Evolutionary conservation across 768 basidiomycete genomes (phyloP).

Genomic region (Suillus sp.): DNA sequence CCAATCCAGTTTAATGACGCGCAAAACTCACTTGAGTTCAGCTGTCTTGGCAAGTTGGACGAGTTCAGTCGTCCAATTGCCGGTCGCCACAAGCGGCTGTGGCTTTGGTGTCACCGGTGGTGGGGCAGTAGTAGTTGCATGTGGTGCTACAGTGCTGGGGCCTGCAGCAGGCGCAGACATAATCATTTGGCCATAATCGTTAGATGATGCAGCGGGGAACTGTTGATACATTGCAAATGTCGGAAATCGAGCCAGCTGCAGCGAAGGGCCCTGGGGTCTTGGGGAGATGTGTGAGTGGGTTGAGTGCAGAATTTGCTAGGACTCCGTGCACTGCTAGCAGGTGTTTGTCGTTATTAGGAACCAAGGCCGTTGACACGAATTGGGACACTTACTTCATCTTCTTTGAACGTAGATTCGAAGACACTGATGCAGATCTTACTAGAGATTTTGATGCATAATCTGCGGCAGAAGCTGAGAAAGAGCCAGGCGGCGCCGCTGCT

Average conservation of each 20-base stretch:
- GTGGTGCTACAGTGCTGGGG: conserved; percentile 36
- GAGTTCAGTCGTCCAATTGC: conserved; percentile 86
- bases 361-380: conserved; percentile 16
- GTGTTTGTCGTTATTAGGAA: conserved; percentile 37
- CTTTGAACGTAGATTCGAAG: neutral
- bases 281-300: neutral
- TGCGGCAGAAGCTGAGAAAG: neutral
- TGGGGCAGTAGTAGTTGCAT: conserved; percentile 27
- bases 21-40: conserved; percentile 73
- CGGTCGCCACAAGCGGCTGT: conserved; percentile 71
- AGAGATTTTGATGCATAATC: neutral
- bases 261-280: conserved; percentile 35
- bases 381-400: neutral
- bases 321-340: conserved; percentile 30
- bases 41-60: conserved; percentile 87
- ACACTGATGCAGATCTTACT: neutral
- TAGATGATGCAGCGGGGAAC: conserved; percentile 35
- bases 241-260: conserved; percentile 26
- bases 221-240: conserved; percentile 36
- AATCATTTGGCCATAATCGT: conserved; percentile 36
- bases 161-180: conserved; percentile 36
- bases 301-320: conserved; percentile 14
- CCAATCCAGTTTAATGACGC: neutral
- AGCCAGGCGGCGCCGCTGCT: neutral
- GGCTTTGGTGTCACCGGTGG: conserved; percentile 26